These are phyloP conservation scores for Lentinula novae-zelandiae DNA, from an alignment of 1,284 basidiomycete genomes.

Conservation along the genomic window DNA sequence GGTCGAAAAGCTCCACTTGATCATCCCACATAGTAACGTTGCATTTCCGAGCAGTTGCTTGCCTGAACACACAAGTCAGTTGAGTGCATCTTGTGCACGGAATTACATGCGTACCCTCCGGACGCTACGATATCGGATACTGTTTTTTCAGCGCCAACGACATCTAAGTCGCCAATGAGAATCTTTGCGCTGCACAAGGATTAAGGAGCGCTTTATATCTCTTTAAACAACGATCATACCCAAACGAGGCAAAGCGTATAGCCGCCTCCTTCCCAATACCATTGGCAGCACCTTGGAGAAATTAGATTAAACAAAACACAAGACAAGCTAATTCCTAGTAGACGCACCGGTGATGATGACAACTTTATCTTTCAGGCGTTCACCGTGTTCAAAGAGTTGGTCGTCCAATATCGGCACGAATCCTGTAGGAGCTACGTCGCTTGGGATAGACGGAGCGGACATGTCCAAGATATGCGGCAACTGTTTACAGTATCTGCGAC, in stretches of 20 bases:
- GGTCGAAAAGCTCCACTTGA: constrained; percentile 49
- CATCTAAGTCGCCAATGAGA: constrained; percentile 50
- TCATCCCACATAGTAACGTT: constrained; percentile 56
- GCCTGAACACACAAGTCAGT: constrained; percentile 24
- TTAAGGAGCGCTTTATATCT: constrained; percentile 5
- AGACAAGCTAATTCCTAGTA: too few relatives aligned
- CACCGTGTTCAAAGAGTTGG: constrained; percentile 38
- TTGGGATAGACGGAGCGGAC: not conserved
- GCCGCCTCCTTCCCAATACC: constrained; percentile 54
- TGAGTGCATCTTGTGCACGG: too few relatives aligned
- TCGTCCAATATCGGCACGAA: constrained; percentile 35
- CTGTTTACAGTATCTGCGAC: too few relatives aligned
- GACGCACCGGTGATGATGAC: constrained; percentile 48
- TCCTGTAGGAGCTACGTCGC: not conserved
- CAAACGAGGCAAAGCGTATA: constrained; percentile 39
- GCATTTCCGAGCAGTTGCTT: constrained; percentile 40
- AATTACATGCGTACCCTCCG: constrained; percentile 38
- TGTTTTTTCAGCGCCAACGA: constrained; percentile 34
- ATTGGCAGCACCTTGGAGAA: constrained; percentile 42
- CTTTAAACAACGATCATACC: constrained; percentile 27
- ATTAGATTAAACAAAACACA: too few relatives aligned
- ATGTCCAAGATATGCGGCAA: not conserved
- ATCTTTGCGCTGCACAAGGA: constrained; percentile 42
- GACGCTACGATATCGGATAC: constrained; percentile 36
- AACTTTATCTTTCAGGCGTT: constrained; percentile 45